Conservation (phyloP, 192 early-diverging fungal genomes). For the Coemansia sp. region DNA sequence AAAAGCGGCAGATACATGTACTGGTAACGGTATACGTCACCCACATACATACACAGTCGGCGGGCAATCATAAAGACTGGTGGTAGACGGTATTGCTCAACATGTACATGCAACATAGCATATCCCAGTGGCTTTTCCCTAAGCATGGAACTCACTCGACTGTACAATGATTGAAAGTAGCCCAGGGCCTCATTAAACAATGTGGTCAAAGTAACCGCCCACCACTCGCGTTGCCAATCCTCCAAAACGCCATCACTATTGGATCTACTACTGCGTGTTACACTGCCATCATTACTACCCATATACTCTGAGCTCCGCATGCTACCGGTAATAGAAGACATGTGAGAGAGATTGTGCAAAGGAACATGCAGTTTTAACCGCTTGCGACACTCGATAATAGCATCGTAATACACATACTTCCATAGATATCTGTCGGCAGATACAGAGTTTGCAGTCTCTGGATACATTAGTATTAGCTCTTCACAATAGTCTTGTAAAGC, state of each 20-base stretch:
- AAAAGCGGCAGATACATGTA: conserved; percentile 37
- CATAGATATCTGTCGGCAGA: conserved; percentile 31
- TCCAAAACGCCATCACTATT: conserved; percentile 10
- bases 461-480: conserved; percentile 19
- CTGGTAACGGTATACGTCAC: conserved; percentile 47
- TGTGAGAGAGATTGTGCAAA: conserved; percentile 21
- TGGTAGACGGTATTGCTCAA: conserved; percentile 1
- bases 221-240: conserved; percentile 41
- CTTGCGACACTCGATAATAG: conserved; percentile 41
- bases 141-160: conserved; percentile 7
- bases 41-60: conserved; percentile 23
- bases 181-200: conserved; percentile 43
- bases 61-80: conserved; percentile 20
- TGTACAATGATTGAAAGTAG: conserved; percentile 28
- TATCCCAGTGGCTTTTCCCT: background rate
- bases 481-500: conserved; percentile 33
- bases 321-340: conserved; percentile 27
- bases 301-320: conserved; percentile 8
- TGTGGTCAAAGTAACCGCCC: conserved; percentile 23
- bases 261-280: conserved; percentile 8
- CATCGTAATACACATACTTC: conserved; percentile 34
- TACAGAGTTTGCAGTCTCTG: conserved; percentile 10
- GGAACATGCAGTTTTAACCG: conserved; percentile 31
- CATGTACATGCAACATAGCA: conserved; percentile 3
- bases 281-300: conserved; percentile 16